phyloP scores from a whole-genome alignment of 495 filamentous ascomycete genomes.

The Neurospora sp. region DNA sequence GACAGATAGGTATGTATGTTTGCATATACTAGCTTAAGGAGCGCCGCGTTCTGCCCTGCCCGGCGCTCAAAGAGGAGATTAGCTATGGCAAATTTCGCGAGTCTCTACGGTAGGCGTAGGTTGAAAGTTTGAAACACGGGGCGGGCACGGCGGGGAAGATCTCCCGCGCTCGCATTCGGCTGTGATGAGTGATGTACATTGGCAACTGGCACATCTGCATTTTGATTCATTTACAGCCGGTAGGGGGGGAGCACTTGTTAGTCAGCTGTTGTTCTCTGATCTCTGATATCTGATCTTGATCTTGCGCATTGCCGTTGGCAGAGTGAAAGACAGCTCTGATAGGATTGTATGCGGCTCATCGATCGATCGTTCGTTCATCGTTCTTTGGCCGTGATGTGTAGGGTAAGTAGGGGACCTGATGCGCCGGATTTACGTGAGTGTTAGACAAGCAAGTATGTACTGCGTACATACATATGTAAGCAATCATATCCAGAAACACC shows the following conservation, averaged over 20 bases:
- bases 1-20: too few species aligned
- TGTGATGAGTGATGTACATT: neutral
- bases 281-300: neutral
- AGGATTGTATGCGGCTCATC: neutral
- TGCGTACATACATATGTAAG: neutral
- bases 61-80: too few species aligned
- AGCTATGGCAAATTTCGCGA: too few species aligned
- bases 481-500: neutral
- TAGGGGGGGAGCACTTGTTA: neutral
- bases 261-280: neutral
- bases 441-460: neutral
- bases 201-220: neutral
- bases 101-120: neutral
- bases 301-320: neutral
- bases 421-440: too few species aligned
- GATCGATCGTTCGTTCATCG: neutral
- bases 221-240: neutral
- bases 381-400: neutral
- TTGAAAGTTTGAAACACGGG: neutral
- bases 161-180: neutral
- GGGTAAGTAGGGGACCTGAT: too few species aligned
- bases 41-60: too few species aligned
- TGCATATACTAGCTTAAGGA: too few species aligned
- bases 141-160: neutral
- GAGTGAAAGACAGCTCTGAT: neutral